Base-by-base conservation (phyloP, 2,329 filamentous ascomycete species). In the Fusarium nygamai region DNA sequence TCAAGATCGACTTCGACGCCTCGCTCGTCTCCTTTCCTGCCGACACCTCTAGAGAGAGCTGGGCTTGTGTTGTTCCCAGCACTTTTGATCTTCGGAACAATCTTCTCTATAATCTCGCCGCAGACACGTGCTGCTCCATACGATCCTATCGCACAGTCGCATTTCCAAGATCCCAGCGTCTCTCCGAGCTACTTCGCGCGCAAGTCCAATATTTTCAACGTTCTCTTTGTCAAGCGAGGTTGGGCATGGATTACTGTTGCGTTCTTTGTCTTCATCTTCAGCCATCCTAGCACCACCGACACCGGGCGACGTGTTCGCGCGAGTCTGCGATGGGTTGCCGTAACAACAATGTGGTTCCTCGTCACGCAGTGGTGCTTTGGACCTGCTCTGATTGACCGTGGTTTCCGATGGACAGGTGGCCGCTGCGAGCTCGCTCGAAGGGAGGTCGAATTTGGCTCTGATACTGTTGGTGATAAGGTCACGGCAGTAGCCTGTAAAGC, bases 291-390 rank as follows among this genome's bases (percentile, higher is more conserved):
- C 80, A 71, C 88, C 6, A 72, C 77, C n/a, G 67, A 81, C 41
- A 71, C 81, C 10, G 61, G 70, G 78, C 82, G 72, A 86, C 84
- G 70, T 77, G 61, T 89, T 17, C 88, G 91, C 67, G 94, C 93
- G 0, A 79, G 86, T 4, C 57, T 92, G 29, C 89, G 96, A 54
- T 99, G 94, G 87, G 85, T 74, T 0, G 84, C 92, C 14, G 89
- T 94, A 0, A 98, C 96, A 14, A 78, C 84, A 3, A 92, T 92
- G 83, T 99, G 96, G 96, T 86, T 94, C 47, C 84, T 94, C 44
- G 91, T 96, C 24, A 99, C 96, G 73, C 96, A 98, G 85, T 98
- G 96, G 96, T 98, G 92, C 82, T 98, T 99, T 79, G 96, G 96
- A 0, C 92, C 96, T 5, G 88, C 95, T 27, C 86, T 99, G 56